phyloP scores from a whole-genome alignment of 192 early-diverging fungal species.

The Helicostylum pulchrum region DNA sequence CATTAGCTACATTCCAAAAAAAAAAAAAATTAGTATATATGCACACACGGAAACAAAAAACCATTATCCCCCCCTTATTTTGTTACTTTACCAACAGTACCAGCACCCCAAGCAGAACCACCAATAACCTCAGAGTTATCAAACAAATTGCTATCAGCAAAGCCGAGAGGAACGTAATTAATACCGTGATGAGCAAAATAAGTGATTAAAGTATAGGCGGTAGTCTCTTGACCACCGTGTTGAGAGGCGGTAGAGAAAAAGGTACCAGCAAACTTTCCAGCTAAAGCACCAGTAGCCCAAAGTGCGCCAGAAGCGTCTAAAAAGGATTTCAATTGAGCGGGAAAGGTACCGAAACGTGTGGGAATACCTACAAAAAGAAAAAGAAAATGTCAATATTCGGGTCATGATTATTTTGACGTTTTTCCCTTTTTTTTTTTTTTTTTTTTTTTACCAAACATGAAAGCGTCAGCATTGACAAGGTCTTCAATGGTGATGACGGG shows the following conservation, averaged over 20 bases:
- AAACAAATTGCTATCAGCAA: constrained; percentile 42
- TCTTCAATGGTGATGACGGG: constrained; percentile 42
- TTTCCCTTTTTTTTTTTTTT: background rate
- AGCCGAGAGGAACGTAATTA: constrained; percentile 71
- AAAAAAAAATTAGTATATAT: no score
- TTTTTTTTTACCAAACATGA: constrained; percentile 49
- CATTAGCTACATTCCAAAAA: no score
- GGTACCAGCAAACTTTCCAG: constrained; percentile 67
- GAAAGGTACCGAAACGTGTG: constrained; percentile 63
- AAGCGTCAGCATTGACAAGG: constrained; percentile 47
- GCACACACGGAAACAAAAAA: no score
- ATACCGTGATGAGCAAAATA: constrained; percentile 76
- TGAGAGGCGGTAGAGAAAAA: constrained; percentile 74
- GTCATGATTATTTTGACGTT: background rate
- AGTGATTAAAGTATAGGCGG: constrained; percentile 58
- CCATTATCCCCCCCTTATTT: background rate
- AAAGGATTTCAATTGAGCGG: constrained; percentile 75
- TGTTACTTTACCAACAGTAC: constrained; percentile 15
- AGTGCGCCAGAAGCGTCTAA: constrained; percentile 27
- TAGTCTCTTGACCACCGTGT: constrained; percentile 79
- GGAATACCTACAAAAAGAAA: constrained; percentile 41
- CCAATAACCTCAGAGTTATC: constrained; percentile 36
- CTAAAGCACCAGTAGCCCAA: constrained; percentile 52
- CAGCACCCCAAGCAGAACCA: constrained; percentile 27
- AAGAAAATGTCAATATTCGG: background rate